A percentile compares a stretch with the other conserved stretches of the same genome.
phyloP scores from a whole-genome alignment of 768 basidiomycete species.

The Chlorophyllum brunneum region DNA sequence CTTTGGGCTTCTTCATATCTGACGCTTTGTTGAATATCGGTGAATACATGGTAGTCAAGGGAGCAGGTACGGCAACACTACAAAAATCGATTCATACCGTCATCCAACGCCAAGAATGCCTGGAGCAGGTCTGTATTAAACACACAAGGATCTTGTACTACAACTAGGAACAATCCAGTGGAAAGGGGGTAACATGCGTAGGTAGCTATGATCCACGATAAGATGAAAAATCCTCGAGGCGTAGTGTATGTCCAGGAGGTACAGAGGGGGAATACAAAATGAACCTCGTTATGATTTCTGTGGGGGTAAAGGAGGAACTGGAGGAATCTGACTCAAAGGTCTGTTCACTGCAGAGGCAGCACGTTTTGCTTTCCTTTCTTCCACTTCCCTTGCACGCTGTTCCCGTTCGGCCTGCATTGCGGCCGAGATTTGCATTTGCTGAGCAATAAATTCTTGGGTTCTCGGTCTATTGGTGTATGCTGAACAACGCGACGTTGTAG shows the following conservation, averaged over 20 bases:
- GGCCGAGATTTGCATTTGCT: slow-evolving; percentile 79
- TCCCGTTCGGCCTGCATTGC: slow-evolving; percentile 84
- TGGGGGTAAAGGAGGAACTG: slow-evolving; percentile 35
- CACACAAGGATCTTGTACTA: too few species aligned
- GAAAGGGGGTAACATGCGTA: background rate
- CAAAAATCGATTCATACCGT: too few species aligned
- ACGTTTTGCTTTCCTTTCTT: slow-evolving; percentile 57
- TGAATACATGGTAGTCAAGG: too few species aligned
- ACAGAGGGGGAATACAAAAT: background rate
- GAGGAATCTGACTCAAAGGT: slow-evolving; percentile 28
- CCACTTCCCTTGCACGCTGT: slow-evolving; percentile 57
- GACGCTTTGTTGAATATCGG: too few species aligned
- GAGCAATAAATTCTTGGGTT: slow-evolving; percentile 83
- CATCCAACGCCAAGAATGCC: background rate
- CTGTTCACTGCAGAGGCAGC: slow-evolving; percentile 30
- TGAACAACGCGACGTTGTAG: slow-evolving; percentile 1
- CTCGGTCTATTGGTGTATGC: slow-evolving; percentile 57
- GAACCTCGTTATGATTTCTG: slow-evolving; percentile 2
- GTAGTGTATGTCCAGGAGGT: background rate
- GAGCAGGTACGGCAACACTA: too few species aligned
- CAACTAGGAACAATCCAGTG: too few species aligned
- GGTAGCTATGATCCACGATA: background rate
- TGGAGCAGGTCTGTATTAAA: background rate
- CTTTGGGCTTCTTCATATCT: too few species aligned
- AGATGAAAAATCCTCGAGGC: background rate